A percentile compares a stretch with the other conserved stretches of the same genome.
Evolutionary conservation across 352 stramenopile species (phyloP).

Genomic region (Saprolegnia parasitica): DNA sequence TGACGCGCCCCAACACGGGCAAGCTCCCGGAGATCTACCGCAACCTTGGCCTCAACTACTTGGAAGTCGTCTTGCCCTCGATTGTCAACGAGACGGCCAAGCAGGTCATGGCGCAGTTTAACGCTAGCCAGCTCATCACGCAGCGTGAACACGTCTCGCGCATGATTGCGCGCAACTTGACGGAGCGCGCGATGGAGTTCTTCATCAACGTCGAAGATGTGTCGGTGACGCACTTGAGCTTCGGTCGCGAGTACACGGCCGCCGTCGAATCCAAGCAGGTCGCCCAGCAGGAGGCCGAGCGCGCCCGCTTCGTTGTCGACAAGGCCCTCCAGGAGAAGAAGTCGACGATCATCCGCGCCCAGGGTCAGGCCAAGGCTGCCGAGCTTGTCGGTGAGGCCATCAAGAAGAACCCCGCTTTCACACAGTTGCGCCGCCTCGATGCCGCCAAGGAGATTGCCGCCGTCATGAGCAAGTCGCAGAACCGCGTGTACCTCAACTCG

Average conservation of each 20-base stretch:
- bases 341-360: conserved; percentile 95
- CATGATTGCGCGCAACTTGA: conserved; percentile 92
- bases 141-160: conserved; percentile 97
- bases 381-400: conserved; percentile 98
- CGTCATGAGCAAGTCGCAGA: conserved; percentile 92
- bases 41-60: conserved; percentile 94
- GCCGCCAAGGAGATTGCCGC: conserved; percentile 98
- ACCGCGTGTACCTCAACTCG: conserved; percentile 98
- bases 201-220: conserved; percentile 96
- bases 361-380: conserved; percentile 98
- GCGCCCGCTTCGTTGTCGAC: conserved; percentile 98
- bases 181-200: conserved; percentile 86
- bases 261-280: conserved; percentile 99
- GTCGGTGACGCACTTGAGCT: conserved; percentile 99
- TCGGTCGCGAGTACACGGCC: conserved; percentile 97
- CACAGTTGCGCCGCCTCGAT: conserved; percentile 98
- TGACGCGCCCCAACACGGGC: conserved; percentile 93
- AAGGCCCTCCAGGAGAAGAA: conserved; percentile 99
- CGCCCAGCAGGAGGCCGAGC: conserved; percentile 98
- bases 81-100: conserved; percentile 99
- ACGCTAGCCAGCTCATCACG: conserved; percentile 98
- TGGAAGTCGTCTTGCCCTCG: conserved; percentile 96
- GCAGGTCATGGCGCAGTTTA: conserved; percentile 98
- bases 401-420: conserved; percentile 99
- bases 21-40: conserved; percentile 97